Percentiles rank a stretch among this genome's conserved stretches.
These are phyloP conservation scores for Alternaria sp. DNA, from an alignment of 2,329 filamentous ascomycete species.

Conservation along the genomic window DNA sequence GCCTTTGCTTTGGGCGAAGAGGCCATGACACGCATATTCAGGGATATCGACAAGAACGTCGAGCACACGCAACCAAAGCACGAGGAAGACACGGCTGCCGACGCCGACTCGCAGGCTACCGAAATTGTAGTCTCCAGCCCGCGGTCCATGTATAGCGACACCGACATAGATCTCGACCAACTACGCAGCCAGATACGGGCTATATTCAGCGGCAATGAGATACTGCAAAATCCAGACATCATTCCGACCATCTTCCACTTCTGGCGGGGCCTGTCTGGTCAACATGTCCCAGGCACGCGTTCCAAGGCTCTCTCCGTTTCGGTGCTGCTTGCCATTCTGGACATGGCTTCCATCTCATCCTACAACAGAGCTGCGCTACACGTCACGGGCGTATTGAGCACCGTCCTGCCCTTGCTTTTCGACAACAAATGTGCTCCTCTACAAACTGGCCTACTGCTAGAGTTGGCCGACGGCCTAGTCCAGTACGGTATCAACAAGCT, in stretches of 20 bases:
- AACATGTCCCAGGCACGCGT: constrained; percentile 42
- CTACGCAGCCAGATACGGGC: constrained; percentile 43
- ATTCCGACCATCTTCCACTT: constrained; percentile 52
- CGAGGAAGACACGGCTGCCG: constrained; percentile 12
- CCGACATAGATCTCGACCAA: constrained; percentile 39
- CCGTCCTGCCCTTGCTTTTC: constrained; percentile 48
- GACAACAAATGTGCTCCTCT: constrained; percentile 45
- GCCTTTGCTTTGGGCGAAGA: constrained; percentile 83
- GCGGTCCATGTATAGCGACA: constrained; percentile 38
- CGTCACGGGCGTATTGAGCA: constrained; percentile 48
- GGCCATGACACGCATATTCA: constrained; percentile 73
- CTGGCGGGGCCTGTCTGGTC: constrained; percentile 49
- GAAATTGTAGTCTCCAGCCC: constrained; percentile 42
- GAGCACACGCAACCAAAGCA: constrained; percentile 28
- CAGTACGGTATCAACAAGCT: constrained; percentile 78
- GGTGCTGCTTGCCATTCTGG: constrained; percentile 48
- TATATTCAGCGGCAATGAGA: constrained; percentile 53
- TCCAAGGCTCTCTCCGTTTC: constrained; percentile 50
- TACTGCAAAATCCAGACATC: constrained; percentile 53
- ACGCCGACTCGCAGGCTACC: constrained; percentile 20
- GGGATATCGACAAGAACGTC: constrained; percentile 46
- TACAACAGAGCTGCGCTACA: constrained; percentile 52
- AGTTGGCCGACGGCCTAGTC: constrained; percentile 74
- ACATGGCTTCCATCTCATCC: constrained; percentile 47
- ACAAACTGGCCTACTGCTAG: constrained; percentile 61